A percentile compares a stretch with the other conserved stretches of the same genome.
phyloP scores from a whole-genome alignment of 148 eudicot species.

The Tetragonia tetragonoides region DNA sequence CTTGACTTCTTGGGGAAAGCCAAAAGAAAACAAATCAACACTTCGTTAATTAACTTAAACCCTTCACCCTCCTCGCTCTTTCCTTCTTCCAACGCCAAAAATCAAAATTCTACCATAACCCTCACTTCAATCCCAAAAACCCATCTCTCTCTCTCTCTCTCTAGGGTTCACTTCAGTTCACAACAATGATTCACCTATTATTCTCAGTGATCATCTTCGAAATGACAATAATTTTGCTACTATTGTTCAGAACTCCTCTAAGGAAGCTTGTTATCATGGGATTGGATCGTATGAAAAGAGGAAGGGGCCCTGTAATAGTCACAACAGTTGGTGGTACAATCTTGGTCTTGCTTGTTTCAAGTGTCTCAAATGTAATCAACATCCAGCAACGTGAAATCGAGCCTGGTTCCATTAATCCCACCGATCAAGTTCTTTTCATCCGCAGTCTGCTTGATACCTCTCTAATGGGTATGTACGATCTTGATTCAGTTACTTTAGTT shows the following conservation, averaged over 20 bases:
- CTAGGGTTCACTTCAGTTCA: not conserved
- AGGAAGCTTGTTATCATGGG: constrained; percentile 33
- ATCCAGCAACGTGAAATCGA: constrained; percentile 28
- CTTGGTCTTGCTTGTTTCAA: constrained; percentile 30
- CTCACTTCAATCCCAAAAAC: too few relatives aligned
- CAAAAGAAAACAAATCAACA: too few relatives aligned
- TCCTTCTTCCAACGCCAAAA: too few relatives aligned
- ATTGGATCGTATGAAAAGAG: constrained; percentile 40
- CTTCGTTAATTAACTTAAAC: too few relatives aligned
- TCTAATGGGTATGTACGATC: constrained; percentile 35
- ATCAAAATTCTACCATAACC: too few relatives aligned
- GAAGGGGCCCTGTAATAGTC: constrained; percentile 36
- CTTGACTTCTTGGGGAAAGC: too few relatives aligned
- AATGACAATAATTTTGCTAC: constrained; percentile 31
- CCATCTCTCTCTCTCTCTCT: constrained; percentile 10
- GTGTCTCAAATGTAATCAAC: constrained; percentile 23
- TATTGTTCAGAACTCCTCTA: constrained; percentile 39
- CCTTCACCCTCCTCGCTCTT: too few relatives aligned
- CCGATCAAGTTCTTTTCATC: constrained; percentile 38
- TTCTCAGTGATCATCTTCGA: constrained; percentile 33
- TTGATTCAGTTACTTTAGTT: too few relatives aligned
- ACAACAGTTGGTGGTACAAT: constrained; percentile 35
- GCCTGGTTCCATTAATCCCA: constrained; percentile 36
- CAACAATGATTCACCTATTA: constrained; percentile 37
- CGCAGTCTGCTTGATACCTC: constrained; percentile 38